A percentile compares a stretch with the other conserved stretches of the same genome.
These are phyloP conservation scores for Sporothrix protearum DNA, from an alignment of 2,329 filamentous ascomycete genomes.

Conservation along the genomic window DNA sequence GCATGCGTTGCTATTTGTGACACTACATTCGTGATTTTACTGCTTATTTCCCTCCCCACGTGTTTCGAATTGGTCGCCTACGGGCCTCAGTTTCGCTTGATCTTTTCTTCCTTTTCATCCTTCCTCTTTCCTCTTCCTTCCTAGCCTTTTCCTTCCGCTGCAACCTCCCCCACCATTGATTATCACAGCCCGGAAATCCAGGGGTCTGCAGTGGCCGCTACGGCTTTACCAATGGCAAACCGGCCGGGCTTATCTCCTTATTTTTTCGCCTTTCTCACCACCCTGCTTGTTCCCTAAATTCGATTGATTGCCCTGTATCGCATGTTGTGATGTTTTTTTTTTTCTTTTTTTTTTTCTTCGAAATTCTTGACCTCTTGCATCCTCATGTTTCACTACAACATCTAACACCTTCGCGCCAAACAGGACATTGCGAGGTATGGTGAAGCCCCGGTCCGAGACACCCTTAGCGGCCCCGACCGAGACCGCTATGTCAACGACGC, in stretches of 20 bases:
- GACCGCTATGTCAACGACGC: conserved; percentile 59
- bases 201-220: background rate
- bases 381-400: background rate
- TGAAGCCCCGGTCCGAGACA: conserved; percentile 70
- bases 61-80: conserved; percentile 23
- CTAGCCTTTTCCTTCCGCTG: conserved; percentile 18
- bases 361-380: background rate
- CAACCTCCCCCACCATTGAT: conserved; percentile 13
- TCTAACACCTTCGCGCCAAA: background rate
- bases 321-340: conserved; percentile 14
- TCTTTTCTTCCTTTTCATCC: conserved; percentile 23
- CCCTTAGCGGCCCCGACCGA: conserved; percentile 65
- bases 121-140: conserved; percentile 23
- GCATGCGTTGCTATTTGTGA: conserved; percentile 28
- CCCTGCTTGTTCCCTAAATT: background rate
- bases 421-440: conserved; percentile 74
- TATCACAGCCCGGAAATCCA: background rate
- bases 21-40: conserved; percentile 25
- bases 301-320: background rate
- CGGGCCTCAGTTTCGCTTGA: conserved; percentile 25
- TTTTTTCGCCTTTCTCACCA: conserved; percentile 2
- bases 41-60: conserved; percentile 21
- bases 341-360: background rate
- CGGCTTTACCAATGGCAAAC: background rate
- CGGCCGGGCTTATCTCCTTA: conserved; percentile 5